These are phyloP conservation scores for Penicillium cataractarum DNA, from an alignment of 495 filamentous ascomycete genomes.

Conservation along the genomic window DNA sequence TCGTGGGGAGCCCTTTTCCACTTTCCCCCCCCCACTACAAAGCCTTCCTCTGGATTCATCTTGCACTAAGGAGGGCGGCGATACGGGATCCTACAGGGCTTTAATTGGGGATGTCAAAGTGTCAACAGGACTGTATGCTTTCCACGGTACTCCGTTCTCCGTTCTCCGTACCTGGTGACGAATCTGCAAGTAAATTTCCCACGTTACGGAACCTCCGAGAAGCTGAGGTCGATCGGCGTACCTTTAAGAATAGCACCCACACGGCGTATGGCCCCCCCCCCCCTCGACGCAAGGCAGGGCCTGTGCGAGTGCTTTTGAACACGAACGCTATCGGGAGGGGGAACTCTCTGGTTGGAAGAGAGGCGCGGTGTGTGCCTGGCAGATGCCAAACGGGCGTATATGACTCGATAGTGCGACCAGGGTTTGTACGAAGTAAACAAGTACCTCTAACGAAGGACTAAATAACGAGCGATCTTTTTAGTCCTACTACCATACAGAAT, in stretches of 20 bases:
- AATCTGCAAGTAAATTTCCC: constrained; percentile 6
- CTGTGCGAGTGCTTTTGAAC: constrained; percentile 17
- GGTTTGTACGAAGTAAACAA: constrained; percentile 3
- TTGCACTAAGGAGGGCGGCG: not conserved
- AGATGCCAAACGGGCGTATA: not conserved
- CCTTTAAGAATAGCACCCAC: constrained; percentile 32
- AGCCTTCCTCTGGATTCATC: not conserved
- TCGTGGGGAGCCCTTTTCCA: not conserved
- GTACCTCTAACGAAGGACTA: no score
- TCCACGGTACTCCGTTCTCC: not conserved
- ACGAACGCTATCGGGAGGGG: constrained; percentile 1
- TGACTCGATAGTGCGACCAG: constrained; percentile 13
- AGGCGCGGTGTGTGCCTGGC: constrained; percentile 4
- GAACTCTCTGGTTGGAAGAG: not conserved
- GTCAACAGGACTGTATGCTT: not conserved
- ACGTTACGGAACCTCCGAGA: constrained; percentile 18
- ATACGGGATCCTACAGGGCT: not conserved
- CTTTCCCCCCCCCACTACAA: constrained; percentile 1
- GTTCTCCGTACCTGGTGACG: constrained; percentile 2
- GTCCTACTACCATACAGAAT: constrained; percentile 2
- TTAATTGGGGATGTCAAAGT: no score
- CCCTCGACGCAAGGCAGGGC: constrained; percentile 27
- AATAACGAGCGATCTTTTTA: no score
- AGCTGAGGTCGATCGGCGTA: constrained; percentile 26
- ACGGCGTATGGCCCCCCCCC: constrained; percentile 4